Conservation (phyloP, 345 rosid genomes). For the Theobroma cacao region DNA sequence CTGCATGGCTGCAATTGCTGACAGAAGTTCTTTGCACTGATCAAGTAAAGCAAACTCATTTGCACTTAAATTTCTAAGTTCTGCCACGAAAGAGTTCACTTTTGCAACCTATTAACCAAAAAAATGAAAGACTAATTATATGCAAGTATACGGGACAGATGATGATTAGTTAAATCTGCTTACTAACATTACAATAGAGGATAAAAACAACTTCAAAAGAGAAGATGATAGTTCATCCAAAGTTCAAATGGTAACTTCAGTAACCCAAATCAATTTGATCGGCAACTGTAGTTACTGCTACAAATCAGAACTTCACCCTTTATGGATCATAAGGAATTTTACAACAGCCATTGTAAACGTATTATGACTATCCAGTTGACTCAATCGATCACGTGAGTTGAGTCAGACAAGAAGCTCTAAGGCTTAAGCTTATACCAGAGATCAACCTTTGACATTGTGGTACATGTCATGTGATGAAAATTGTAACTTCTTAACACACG, state of each 20-base stretch:
- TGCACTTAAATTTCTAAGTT: slow-evolving; percentile 46
- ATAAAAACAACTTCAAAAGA: not conserved
- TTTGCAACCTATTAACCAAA: slow-evolving; percentile 46
- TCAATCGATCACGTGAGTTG: not conserved
- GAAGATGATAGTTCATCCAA: not conserved
- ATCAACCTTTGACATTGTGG: not conserved
- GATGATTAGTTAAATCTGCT: not conserved
- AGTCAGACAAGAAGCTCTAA: not conserved
- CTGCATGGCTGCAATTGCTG: slow-evolving; percentile 58
- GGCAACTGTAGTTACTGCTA: not conserved
- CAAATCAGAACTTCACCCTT: not conserved
- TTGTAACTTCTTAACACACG: not conserved
- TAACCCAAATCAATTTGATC: not conserved
- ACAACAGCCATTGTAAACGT: not conserved
- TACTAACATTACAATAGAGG: not conserved
- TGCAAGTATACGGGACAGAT: not conserved
- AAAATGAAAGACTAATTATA: not conserved
- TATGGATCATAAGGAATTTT: not conserved
- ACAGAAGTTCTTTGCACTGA: slow-evolving; percentile 53
- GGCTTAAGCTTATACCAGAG: not conserved
- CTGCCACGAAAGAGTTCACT: slow-evolving; percentile 44
- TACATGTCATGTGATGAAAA: not conserved
- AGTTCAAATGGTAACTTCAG: not conserved
- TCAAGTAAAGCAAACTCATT: slow-evolving; percentile 60
- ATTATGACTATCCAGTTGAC: not conserved